Evolutionary conservation across 1,284 basidiomycete species (phyloP), one percentile per base, ranked within the genome.

Genomic region (Ustilago cynodontis): DNA sequence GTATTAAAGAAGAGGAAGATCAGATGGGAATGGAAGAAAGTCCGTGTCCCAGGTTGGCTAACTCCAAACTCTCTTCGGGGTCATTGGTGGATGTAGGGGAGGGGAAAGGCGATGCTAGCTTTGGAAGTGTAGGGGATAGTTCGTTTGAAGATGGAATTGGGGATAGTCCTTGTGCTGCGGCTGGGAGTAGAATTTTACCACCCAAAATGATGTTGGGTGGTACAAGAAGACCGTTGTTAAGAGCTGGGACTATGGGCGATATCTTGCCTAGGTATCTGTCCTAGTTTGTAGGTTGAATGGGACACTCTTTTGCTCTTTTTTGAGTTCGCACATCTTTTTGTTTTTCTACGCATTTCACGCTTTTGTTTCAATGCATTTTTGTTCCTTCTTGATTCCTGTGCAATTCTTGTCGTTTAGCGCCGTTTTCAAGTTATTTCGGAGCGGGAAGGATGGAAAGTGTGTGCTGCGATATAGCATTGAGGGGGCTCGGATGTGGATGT

Each of bases 111-210:
- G 82, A 84, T 47, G 65, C 77, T n/a, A 82, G 80, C 56, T 82
- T 81, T 55, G 73, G 78, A 54, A 80, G 78, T 41, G 72, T 72
- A n/a, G 80, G 78, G 39, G 82, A 84, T 55, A 82, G 81, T 13
- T 78, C 73, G 13, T 84, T 84, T 41, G 82, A 84, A 39, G 82
- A 60, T 8, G 81, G 74, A 14, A 68, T 71, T 11, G 73, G 74
- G 3, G 80, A 80, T 49, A 80, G 78, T 37, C 82, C 82, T 6
- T 82, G 82, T n/a, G 82, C 71, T 9, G 78, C 78, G 22, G 72
- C 69, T 16, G 70, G 70, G 10, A 63, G 37, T 13, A 45, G 75
- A 3, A 70, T 77, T 53, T 49, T 73, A 33, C 73, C 58, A 39
- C 69, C 74, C 3, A 57, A 57, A 8, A 64, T 64, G 26, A 61